phyloP scores from a whole-genome alignment of 306 rosid species.

The Prunus mume region DNA sequence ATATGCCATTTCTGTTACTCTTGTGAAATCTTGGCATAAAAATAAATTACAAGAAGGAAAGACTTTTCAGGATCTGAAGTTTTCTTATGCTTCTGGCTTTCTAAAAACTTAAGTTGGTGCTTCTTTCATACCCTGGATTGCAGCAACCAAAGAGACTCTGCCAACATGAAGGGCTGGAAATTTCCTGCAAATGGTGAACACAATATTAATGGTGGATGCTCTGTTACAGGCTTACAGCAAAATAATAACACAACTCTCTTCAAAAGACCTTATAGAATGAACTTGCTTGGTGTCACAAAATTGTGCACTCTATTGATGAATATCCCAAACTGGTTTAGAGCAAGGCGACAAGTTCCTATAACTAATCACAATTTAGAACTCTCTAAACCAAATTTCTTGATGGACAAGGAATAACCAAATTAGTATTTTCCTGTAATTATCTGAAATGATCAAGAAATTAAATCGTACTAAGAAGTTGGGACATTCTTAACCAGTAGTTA shows the following conservation, averaged over 20 bases:
- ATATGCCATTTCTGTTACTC: neutral
- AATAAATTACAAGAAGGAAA: neutral
- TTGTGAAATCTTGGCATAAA: neutral
- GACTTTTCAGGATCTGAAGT: neutral
- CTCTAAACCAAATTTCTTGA: neutral
- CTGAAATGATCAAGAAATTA: too few relatives aligned
- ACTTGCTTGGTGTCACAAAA: too few relatives aligned
- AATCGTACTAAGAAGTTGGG: too few relatives aligned
- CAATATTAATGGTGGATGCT: too few relatives aligned
- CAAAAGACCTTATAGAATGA: too few relatives aligned
- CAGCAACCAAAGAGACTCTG: slow-evolving; percentile 39
- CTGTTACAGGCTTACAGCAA: too few relatives aligned
- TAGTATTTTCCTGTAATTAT: too few relatives aligned
- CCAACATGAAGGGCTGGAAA: slow-evolving; percentile 35
- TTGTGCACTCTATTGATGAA: too few relatives aligned
- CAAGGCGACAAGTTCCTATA: neutral
- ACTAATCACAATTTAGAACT: neutral
- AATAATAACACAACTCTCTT: neutral
- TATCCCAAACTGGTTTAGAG: too few relatives aligned
- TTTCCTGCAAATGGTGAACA: slow-evolving; percentile 31
- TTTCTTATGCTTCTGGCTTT: slow-evolving; percentile 1
- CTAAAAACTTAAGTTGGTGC: neutral
- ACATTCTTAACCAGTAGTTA: too few relatives aligned
- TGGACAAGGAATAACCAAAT: neutral
- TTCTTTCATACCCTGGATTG: neutral